phyloP scores from a whole-genome alignment of 257 asterid genomes.

The Hygrophila difformis region DNA sequence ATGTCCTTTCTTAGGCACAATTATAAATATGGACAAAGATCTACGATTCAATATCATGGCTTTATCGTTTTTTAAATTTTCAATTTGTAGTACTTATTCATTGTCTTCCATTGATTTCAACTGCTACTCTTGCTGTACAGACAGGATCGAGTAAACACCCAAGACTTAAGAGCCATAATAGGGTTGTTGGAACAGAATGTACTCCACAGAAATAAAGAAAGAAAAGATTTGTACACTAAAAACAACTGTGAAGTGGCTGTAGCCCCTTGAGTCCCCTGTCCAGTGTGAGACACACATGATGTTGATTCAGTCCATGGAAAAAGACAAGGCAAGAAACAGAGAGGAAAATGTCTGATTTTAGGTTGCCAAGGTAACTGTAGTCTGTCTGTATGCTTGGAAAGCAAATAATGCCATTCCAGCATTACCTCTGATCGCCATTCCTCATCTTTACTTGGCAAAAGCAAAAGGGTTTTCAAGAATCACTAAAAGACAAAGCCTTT shows the following conservation, averaged over 20 bases:
- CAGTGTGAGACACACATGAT: slow-evolving; percentile 26
- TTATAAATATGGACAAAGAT: background rate
- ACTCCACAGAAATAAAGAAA: slow-evolving; percentile 15
- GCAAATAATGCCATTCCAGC: slow-evolving; percentile 28
- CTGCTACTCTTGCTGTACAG: too few relatives aligned
- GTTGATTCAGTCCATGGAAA: slow-evolving; percentile 22
- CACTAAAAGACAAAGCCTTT: slow-evolving; percentile 16
- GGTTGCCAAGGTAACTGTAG: slow-evolving; percentile 49
- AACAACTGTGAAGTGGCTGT: slow-evolving; percentile 29
- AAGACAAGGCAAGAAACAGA: slow-evolving; percentile 51
- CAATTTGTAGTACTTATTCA: too few relatives aligned
- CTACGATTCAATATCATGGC: background rate
- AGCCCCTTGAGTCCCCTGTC: slow-evolving; percentile 8
- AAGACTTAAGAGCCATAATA: slow-evolving; percentile 20
- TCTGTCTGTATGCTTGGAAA: slow-evolving; percentile 38
- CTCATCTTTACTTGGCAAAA: slow-evolving; percentile 24
- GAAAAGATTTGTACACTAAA: background rate
- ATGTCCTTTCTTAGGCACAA: background rate
- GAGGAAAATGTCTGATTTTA: slow-evolving; percentile 31
- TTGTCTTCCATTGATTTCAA: too few relatives aligned
- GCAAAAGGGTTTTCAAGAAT: slow-evolving; percentile 19
- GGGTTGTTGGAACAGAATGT: slow-evolving; percentile 22
- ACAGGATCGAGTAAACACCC: background rate
- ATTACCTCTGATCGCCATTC: slow-evolving; percentile 9
- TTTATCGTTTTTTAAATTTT: too few relatives aligned